A percentile compares a stretch with the other conserved stretches of the same genome.
These are phyloP conservation scores for Suillus cothurnatus DNA, from an alignment of 768 basidiomycete genomes.

Conservation along the genomic window DNA sequence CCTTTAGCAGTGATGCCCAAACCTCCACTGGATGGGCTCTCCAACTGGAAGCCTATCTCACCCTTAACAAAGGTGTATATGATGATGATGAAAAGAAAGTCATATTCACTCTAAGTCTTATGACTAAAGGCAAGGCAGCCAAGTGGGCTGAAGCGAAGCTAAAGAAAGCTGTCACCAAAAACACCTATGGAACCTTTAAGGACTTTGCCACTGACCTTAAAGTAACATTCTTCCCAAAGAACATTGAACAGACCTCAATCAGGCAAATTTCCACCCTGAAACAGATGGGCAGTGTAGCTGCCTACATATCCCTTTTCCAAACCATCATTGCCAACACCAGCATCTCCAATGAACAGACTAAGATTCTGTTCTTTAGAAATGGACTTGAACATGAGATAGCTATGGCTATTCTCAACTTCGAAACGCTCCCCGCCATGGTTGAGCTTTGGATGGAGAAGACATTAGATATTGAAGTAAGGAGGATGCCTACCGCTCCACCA, in stretches of 20 bases:
- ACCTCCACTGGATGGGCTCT: too few species aligned
- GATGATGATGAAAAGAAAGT: too few species aligned
- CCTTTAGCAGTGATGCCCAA: too few species aligned
- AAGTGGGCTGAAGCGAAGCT: too few species aligned
- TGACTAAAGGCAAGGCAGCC: too few species aligned
- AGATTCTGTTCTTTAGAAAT: fast-evolving
- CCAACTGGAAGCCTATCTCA: too few species aligned
- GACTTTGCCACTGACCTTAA: fast-evolving
- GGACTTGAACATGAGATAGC: fast-evolving
- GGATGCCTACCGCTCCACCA: fast-evolving
- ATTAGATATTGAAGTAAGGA: fast-evolving
- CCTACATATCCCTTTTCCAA: fast-evolving
- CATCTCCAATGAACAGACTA: fast-evolving
- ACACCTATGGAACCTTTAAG: fast-evolving
- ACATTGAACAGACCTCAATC: fast-evolving
- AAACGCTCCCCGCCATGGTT: too few species aligned
- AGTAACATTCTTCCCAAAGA: too few species aligned
- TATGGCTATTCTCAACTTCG: fast-evolving
- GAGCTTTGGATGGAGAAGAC: fast-evolving
- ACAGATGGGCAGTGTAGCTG: fast-evolving
- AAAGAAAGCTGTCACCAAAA: too few species aligned
- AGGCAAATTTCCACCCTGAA: too few species aligned
- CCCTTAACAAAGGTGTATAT: fast-evolving
- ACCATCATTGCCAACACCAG: too few species aligned
- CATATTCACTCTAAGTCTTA: fast-evolving